Conservation (phyloP, 805 yeast genomes). For the Metschnikowia lunata region DNA sequence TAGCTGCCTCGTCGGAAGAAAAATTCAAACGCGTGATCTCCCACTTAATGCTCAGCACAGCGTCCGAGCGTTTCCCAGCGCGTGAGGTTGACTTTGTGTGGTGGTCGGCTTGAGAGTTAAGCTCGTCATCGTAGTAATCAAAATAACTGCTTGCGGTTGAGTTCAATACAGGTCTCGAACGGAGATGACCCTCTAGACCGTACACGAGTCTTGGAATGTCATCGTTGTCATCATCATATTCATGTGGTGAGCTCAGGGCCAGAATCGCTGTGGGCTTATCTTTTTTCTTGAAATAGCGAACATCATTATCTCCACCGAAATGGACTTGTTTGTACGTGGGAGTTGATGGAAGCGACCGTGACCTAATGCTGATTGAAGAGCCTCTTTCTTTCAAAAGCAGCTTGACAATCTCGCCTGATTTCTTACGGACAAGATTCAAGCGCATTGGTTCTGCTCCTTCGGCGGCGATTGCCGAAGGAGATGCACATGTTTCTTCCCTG, state of each 20-base stretch:
- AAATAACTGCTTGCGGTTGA: constrained; percentile 7
- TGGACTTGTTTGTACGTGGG: constrained; percentile 74
- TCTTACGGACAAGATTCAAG: constrained; percentile 58
- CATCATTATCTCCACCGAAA: constrained; percentile 64
- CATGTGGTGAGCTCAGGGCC: constrained; percentile 58
- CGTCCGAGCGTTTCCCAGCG: constrained; percentile 2
- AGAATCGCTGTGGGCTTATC: constrained; percentile 78
- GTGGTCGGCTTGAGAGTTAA: constrained; percentile 12
- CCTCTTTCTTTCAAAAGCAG: constrained; percentile 58
- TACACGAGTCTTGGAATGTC: constrained; percentile 6
- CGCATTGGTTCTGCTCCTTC: too few relatives aligned
- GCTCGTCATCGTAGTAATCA: constrained; percentile 18
- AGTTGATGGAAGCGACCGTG: constrained; percentile 40
- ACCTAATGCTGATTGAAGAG: constrained; percentile 19
- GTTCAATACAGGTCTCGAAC: constrained; percentile 3
- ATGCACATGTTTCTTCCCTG: not conserved
- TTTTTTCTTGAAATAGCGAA: constrained; percentile 64
- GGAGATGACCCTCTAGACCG: not conserved
- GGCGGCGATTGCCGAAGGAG: not conserved
- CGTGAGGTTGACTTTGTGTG: constrained; percentile 6
- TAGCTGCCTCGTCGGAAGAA: constrained; percentile 16
- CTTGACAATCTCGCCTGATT: constrained; percentile 58
- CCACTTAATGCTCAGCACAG: constrained; percentile 35
- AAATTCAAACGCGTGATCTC: constrained; percentile 40
- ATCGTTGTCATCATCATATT: constrained; percentile 15